These are phyloP conservation scores for Botrytis cinerea DNA, from an alignment of 2,329 filamentous ascomycete genomes.

Conservation along the genomic window DNA sequence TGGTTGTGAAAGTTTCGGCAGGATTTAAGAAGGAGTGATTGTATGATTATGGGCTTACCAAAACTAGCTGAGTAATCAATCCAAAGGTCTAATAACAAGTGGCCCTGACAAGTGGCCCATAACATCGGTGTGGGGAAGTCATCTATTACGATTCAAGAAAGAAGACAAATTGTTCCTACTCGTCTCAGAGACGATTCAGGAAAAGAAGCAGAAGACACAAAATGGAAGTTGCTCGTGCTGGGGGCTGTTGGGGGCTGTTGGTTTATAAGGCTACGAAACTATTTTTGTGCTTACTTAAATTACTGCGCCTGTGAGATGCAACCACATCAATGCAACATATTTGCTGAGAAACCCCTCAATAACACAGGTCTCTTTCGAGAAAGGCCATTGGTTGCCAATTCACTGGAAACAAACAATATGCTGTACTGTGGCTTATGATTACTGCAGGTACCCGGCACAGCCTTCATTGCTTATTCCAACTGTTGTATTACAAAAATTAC, in stretches of 20 bases:
- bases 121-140: not conserved
- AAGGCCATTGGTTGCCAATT: not conserved
- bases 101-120: not conserved
- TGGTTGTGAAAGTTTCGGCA: not conserved
- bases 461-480: slow-evolving; percentile 13
- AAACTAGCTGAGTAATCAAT: not conserved
- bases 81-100: not conserved
- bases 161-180: not conserved
- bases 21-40: not conserved
- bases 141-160: not conserved
- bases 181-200: not conserved
- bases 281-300: slow-evolving; percentile 1
- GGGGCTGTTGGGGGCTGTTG: slow-evolving; percentile 13
- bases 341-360: not conserved
- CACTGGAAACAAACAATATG: slow-evolving; percentile 8
- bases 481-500: not conserved
- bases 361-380: not conserved
- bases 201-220: not conserved
- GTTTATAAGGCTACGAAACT: not conserved
- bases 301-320: slow-evolving; percentile 11
- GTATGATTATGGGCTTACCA: not conserved
- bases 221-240: not conserved
- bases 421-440: not conserved
- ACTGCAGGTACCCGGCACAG: slow-evolving; percentile 16
- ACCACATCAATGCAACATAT: not conserved